Base-by-base conservation (phyloP, 2,329 filamentous ascomycete genomes). In the Fusarium verticillioides region DNA sequence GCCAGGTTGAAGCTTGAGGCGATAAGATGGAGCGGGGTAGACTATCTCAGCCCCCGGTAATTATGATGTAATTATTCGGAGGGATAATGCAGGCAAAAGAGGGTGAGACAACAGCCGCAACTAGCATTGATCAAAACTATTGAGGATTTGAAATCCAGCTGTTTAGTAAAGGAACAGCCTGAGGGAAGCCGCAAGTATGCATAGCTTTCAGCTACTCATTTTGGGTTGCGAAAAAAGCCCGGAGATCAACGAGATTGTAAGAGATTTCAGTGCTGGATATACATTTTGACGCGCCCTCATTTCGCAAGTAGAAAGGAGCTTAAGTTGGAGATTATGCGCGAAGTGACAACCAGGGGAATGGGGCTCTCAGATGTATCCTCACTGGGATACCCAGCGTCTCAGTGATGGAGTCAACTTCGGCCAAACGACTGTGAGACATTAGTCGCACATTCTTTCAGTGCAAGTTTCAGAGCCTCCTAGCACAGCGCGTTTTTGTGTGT, bases 51-150 rank as follows among this genome's bases (percentile, higher is more conserved):
- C 26, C 11, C 61, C 37, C 16, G 2, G 37, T 37, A n/a, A 50
- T 40, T 44, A 63, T 68, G 65, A 68, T 71, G 49, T 44, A 68
- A 52, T 40, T 32, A 2, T 28, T 47, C 4, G 18, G 40, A 52
- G 11, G 2, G 1, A 42, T 15, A n/a, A 23, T 13, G 34, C 53
- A 8, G 7, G 6, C 43, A 2, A 44, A 60, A 50, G 6, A n/a
- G 37, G 50, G 62, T 66, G 10, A 43, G 7, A 64, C 7, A 39
- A 21, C 37, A 21, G 10, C 10, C 6, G 18, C 18, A 39, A 1
- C 8, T 36, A 18, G 23, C 23, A 23, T 23, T 23, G 23, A 23
- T 23, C 23, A 23, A 23, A 4, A 23, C 23, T 23, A 23, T 23
- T 23, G 23, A 23, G 23, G 23, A 23, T 23, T 23, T 23, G 23